Conservation (phyloP, 192 early-diverging fungal species). For the Chytriomyces sp. region DNA sequence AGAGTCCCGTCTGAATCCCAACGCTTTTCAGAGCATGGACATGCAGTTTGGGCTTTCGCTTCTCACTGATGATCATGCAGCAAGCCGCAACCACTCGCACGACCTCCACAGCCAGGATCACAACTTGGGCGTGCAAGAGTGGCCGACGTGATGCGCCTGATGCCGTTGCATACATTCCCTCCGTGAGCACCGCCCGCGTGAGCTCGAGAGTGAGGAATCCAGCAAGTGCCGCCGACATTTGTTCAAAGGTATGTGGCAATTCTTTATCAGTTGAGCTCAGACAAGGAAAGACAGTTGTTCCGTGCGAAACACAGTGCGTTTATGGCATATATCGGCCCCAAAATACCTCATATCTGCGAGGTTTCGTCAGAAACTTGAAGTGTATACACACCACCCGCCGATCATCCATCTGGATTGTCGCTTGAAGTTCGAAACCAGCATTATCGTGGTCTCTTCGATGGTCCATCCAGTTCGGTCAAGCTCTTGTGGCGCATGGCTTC, state of each 20-base stretch:
- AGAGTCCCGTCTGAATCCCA: neutral
- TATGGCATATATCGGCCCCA: neutral
- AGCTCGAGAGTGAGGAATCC: conserved; percentile 15
- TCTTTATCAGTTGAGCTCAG: conserved; percentile 1
- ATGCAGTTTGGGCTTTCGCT: neutral
- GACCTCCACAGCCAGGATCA: neutral
- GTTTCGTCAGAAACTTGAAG: neutral
- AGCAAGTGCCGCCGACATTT: conserved; percentile 1
- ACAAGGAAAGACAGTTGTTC: neutral
- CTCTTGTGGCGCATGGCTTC: too few relatives aligned
- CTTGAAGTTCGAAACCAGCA: too few relatives aligned
- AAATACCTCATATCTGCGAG: conserved; percentile 8
- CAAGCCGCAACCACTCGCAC: neutral
- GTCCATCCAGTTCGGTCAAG: too few relatives aligned
- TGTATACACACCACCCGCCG: neutral
- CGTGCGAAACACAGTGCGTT: neutral
- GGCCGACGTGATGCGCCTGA: neutral
- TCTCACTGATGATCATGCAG: neutral
- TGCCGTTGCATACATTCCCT: conserved; percentile 3
- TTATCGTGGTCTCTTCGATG: too few relatives aligned
- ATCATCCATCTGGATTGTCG: neutral
- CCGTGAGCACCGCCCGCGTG: conserved; percentile 14
- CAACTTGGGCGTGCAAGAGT: conserved; percentile 3
- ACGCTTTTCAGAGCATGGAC: neutral
- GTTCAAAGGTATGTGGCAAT: neutral